Evolutionary conservation across 192 early-diverging fungal species (phyloP).

Genomic region (Mortierella hygrophila): DNA sequence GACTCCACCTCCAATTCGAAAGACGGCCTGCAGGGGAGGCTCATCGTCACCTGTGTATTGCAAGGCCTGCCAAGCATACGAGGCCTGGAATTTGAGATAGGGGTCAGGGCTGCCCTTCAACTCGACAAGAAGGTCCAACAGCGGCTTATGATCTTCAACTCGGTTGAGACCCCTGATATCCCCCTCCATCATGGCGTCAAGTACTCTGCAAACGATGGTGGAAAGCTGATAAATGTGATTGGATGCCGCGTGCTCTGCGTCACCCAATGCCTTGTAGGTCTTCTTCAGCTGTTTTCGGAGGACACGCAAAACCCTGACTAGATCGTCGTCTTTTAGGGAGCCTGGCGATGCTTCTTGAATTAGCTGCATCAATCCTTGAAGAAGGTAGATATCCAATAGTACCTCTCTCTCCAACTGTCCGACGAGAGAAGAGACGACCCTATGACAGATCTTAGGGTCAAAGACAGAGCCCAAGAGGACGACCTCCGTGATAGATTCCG

Average conservation of each 20-base stretch:
- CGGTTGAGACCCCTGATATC: background rate
- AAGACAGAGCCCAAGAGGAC: background rate
- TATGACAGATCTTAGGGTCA: background rate
- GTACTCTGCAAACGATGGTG: background rate
- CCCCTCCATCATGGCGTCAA: background rate
- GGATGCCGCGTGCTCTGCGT: background rate
- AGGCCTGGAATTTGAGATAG: background rate
- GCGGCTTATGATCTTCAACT: constrained; percentile 1
- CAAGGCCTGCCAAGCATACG: background rate
- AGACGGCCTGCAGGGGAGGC: background rate
- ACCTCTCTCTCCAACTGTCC: background rate
- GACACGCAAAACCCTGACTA: background rate
- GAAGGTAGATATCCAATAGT: background rate
- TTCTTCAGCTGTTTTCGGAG: background rate
- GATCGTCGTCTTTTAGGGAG: background rate
- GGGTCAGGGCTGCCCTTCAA: background rate
- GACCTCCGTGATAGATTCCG: background rate
- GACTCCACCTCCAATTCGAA: background rate
- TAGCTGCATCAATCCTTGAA: background rate
- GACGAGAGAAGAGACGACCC: background rate
- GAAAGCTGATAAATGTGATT: background rate
- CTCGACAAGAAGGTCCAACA: background rate
- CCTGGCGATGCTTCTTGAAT: background rate
- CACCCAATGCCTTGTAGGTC: background rate
- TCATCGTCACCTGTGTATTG: background rate